These are phyloP conservation scores for Zopfochytrium polystomum DNA, from an alignment of 371 early-diverging fungal species.

Conservation along the genomic window DNA sequence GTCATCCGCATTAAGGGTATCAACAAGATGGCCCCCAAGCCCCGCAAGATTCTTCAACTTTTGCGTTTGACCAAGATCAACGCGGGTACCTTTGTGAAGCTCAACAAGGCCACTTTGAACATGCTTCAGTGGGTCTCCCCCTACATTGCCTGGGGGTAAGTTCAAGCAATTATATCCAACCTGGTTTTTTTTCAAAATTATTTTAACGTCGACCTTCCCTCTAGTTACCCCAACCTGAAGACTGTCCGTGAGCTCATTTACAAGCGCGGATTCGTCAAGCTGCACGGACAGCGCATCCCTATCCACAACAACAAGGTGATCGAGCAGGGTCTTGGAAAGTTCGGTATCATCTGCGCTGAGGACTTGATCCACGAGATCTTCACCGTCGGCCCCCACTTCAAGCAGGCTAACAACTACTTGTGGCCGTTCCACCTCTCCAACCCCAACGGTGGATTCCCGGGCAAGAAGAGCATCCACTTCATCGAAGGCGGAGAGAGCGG, in stretches of 20 bases:
- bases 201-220: no score
- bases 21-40: slow-evolving; percentile 99
- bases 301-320: slow-evolving; percentile 96
- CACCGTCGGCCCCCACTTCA: slow-evolving; percentile 98
- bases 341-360: slow-evolving; percentile 97
- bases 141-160: slow-evolving; percentile 91
- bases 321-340: slow-evolving; percentile 92
- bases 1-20: slow-evolving; percentile 89
- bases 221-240: slow-evolving; percentile 97
- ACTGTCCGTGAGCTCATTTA: slow-evolving; percentile 98
- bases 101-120: slow-evolving; percentile 97
- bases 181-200: not conserved
- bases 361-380: slow-evolving; percentile 98
- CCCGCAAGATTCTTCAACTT: slow-evolving; percentile 98
- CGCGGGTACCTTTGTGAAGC: slow-evolving; percentile 97
- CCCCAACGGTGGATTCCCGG: slow-evolving; percentile 95
- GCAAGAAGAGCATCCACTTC: slow-evolving; percentile 95
- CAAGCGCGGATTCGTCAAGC: slow-evolving; percentile 99
- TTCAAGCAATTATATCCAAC: no score
- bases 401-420: slow-evolving; percentile 97
- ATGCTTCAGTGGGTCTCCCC: slow-evolving; percentile 98
- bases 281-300: slow-evolving; percentile 94
- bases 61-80: slow-evolving; percentile 99
- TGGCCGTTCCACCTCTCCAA: slow-evolving; percentile 99
- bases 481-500: slow-evolving; percentile 98